Evolutionary conservation across 78 protist species (phyloP).

Genomic region (Abeoforma whisleri): DNA sequence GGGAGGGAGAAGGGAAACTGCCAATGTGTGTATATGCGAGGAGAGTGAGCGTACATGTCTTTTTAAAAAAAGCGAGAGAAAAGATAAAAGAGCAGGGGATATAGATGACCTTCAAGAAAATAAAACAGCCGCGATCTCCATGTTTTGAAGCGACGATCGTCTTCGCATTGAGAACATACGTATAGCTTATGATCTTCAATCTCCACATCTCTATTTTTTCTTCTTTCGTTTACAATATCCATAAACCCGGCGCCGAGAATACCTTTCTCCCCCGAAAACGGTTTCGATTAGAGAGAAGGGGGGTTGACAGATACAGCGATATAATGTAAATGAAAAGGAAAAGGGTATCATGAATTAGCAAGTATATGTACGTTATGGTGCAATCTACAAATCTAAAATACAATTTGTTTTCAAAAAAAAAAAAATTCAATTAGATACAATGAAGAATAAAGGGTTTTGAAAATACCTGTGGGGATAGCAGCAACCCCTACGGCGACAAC

Average conservation of each 20-base stretch:
- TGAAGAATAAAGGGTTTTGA: too few species aligned
- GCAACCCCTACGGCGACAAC: conserved; percentile 23
- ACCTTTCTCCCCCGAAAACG: too few species aligned
- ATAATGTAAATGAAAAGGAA: too few species aligned
- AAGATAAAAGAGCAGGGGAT: not conserved
- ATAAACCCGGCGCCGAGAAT: conserved; percentile 28
- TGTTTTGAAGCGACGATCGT: not conserved
- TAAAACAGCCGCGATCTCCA: not conserved
- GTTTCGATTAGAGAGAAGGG: too few species aligned
- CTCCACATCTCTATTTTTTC: conserved; percentile 7
- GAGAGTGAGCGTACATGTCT: not conserved
- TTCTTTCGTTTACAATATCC: conserved; percentile 1
- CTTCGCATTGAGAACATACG: not conserved
- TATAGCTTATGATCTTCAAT: not conserved
- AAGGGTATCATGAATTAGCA: too few species aligned
- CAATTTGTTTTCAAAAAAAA: too few species aligned
- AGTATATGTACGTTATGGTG: too few species aligned
- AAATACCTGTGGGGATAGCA: conserved; percentile 27
- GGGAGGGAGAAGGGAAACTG: not conserved
- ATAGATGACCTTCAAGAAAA: not conserved
- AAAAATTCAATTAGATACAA: too few species aligned
- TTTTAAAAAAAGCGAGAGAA: not conserved
- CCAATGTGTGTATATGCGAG: not conserved
- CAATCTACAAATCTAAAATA: too few species aligned
- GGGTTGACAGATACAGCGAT: too few species aligned